These are phyloP conservation scores for Aureobasidium melanogenum DNA, from an alignment of 2,329 filamentous ascomycete species.

Conservation along the genomic window DNA sequence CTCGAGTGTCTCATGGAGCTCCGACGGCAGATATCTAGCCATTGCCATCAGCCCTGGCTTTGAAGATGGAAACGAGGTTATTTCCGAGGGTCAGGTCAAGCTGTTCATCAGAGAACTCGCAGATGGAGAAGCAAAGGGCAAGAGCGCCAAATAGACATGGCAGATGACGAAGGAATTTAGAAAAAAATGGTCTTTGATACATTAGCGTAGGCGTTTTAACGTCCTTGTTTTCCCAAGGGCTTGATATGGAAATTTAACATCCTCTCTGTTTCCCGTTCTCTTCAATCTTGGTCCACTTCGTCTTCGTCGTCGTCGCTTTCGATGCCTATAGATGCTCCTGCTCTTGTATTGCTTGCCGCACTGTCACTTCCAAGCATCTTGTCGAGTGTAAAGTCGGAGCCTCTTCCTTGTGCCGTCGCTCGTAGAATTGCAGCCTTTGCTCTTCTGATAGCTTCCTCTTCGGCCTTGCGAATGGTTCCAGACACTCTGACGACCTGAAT, in stretches of 20 bases:
- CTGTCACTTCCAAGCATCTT: slow-evolving; percentile 24
- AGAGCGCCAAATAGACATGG: slow-evolving; percentile 51
- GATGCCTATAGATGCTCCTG: slow-evolving; percentile 24
- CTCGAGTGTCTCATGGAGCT: slow-evolving; percentile 66
- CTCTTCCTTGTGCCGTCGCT: slow-evolving; percentile 41
- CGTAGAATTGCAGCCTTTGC: slow-evolving; percentile 64
- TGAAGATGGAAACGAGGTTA: slow-evolving; percentile 77
- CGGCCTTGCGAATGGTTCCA: slow-evolving; percentile 85
- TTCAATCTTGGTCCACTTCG: slow-evolving; percentile 30
- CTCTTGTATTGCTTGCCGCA: background rate
- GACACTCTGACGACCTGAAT: slow-evolving; percentile 80
- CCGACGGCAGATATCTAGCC: slow-evolving; percentile 68
- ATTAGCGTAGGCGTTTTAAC: slow-evolving; percentile 15
- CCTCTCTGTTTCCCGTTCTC: background rate
- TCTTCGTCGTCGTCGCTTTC: slow-evolving; percentile 39
- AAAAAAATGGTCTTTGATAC: background rate
- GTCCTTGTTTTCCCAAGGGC: background rate
- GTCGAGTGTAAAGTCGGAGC: slow-evolving; percentile 24
- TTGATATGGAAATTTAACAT: background rate
- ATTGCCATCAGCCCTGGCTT: slow-evolving; percentile 79
- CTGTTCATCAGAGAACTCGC: slow-evolving; percentile 76
- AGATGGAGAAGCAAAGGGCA: slow-evolving; percentile 81
- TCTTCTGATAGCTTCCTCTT: slow-evolving; percentile 77
- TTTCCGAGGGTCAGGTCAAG: slow-evolving; percentile 59
- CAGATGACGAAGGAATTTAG: background rate